Percentiles rank a stretch among this genome's conserved stretches.
These are phyloP conservation scores for Lippia alba DNA, from an alignment of 305 asterid species.

Conservation along the genomic window DNA sequence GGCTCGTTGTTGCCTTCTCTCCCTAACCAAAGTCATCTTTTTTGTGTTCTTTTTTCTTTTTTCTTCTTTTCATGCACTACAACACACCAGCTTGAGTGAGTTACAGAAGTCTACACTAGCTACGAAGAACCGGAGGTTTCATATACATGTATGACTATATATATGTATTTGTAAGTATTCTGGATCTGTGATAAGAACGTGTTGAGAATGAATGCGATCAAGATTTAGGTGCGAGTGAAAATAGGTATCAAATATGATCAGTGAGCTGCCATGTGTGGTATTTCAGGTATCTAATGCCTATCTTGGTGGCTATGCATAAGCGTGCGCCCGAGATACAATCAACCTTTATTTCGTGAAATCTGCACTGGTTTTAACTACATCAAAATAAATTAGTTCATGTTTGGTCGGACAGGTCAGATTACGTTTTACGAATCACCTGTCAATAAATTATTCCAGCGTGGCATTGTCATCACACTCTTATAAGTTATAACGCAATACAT, in stretches of 20 bases:
- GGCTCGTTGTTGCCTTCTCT: constrained; percentile 40
- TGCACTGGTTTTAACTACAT: too few relatives aligned
- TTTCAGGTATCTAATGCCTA: constrained; percentile 33
- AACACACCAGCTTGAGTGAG: background rate
- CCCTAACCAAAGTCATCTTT: constrained; percentile 43
- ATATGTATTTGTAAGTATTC: background rate
- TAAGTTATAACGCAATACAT: too few relatives aligned
- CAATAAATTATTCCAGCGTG: too few relatives aligned
- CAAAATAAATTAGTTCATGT: too few relatives aligned
- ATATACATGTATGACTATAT: background rate
- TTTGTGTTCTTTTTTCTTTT: too few relatives aligned
- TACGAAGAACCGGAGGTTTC: background rate
- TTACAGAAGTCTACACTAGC: background rate
- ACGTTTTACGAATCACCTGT: too few relatives aligned
- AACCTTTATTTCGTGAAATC: background rate
- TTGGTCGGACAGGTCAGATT: too few relatives aligned
- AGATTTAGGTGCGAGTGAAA: constrained; percentile 32
- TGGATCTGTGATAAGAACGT: constrained; percentile 2
- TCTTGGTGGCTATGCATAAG: constrained; percentile 19
- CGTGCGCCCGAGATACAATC: constrained; percentile 5
- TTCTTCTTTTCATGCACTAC: background rate
- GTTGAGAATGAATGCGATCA: constrained; percentile 13
- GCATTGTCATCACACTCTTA: too few relatives aligned
- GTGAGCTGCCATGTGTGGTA: constrained; percentile 39
- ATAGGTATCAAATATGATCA: constrained; percentile 28